A percentile compares a stretch with the other conserved stretches of the same genome.
phyloP scores from a whole-genome alignment of 2,329 filamentous ascomycete species.

The Hymenoscyphus occultus region DNA sequence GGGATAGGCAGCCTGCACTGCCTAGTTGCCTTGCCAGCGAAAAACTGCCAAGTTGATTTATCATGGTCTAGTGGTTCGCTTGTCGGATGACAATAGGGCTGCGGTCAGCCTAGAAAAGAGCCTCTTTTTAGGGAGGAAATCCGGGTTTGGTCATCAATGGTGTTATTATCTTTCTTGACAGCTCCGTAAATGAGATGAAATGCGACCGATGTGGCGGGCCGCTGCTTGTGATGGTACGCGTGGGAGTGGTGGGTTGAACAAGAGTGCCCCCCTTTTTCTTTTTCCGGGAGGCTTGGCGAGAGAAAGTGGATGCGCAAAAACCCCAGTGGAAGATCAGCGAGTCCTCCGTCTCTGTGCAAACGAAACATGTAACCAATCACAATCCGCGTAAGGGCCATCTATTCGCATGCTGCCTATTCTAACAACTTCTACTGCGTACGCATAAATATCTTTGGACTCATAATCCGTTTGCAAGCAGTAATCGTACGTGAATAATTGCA shows the following conservation, averaged over 20 bases:
- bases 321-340: background rate
- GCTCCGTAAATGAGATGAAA: background rate
- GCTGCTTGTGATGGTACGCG: background rate
- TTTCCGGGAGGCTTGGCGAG: background rate
- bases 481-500: background rate
- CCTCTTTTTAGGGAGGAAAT: constrained; percentile 6
- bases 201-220: background rate
- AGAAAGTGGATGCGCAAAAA: constrained; percentile 1
- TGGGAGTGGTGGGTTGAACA: background rate
- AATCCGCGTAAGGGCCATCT: background rate
- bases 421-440: background rate
- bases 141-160: background rate
- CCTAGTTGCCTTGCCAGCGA: constrained; percentile 16
- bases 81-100: constrained; percentile 1
- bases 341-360: background rate
- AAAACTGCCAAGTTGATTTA: background rate
- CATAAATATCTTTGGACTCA: background rate
- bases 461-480: background rate
- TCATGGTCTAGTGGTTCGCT: constrained; percentile 5
- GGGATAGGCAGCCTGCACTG: constrained; percentile 16
- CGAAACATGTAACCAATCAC: background rate
- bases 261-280: background rate
- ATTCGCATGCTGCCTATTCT: background rate
- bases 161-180: background rate
- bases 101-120: constrained; percentile 19